Percentiles rank a stretch among this genome's conserved stretches.
Conservation (phyloP, 1,284 basidiomycete genomes). For the Austroboletus novae-zelandiae region DNA sequence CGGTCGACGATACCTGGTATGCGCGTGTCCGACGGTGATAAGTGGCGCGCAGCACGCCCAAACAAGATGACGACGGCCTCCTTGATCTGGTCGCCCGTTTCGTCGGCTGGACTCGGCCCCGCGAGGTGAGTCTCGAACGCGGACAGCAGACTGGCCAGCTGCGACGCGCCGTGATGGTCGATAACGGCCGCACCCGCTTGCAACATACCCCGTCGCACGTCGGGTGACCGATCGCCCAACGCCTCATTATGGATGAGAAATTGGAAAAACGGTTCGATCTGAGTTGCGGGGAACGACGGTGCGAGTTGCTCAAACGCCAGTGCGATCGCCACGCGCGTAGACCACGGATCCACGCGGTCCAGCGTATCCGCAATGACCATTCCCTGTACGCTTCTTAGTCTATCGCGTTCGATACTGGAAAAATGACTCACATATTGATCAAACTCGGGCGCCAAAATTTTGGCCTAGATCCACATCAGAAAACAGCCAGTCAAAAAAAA, state of each 20-base stretch:
- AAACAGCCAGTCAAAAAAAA: not conserved
- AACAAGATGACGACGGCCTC: conserved; percentile 96
- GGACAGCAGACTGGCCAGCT: conserved; percentile 75
- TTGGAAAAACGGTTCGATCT: conserved; percentile 80
- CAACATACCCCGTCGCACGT: conserved; percentile 87
- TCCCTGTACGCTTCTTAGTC: conserved; percentile 50
- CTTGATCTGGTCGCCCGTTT: conserved; percentile 84
- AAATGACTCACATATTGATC: conserved; percentile 73
- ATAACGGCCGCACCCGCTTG: conserved; percentile 81
- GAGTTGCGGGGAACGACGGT: conserved; percentile 60
- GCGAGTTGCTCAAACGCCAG: conserved; percentile 70
- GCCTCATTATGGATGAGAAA: conserved; percentile 87
- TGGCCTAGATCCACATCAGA: conserved; percentile 51
- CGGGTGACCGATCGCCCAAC: conserved; percentile 82
- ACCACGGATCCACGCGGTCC: conserved; percentile 93
- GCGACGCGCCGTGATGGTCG: conserved; percentile 78
- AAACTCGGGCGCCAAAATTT: conserved; percentile 85
- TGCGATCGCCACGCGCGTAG: conserved; percentile 77
- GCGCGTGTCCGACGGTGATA: conserved; percentile 73
- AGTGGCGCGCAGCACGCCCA: conserved; percentile 89
- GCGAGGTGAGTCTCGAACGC: conserved; percentile 85
- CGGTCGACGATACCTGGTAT: conserved; percentile 86
- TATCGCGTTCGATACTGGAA: rapidly evolving
- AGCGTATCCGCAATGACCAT: conserved; percentile 91
- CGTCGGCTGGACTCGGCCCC: conserved; percentile 59